A percentile compares a stretch with the other conserved stretches of the same genome.
phyloP scores from a whole-genome alignment of 768 basidiomycete species.

The Astraeus odoratus region DNA sequence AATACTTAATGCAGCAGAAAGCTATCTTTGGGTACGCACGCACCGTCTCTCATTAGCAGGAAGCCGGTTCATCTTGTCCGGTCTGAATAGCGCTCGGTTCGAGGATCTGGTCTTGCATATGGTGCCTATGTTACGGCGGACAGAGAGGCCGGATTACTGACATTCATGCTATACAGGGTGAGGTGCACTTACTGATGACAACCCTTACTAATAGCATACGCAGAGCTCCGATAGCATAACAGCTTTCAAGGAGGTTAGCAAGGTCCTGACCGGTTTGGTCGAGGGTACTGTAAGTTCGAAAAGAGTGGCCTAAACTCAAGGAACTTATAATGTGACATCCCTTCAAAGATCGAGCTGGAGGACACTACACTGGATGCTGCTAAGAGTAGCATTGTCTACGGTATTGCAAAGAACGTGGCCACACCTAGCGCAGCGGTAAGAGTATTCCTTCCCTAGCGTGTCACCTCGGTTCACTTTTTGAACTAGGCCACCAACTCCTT shows the following conservation, averaged over 20 bases:
- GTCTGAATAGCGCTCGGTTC: constrained; percentile 70
- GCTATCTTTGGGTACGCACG: constrained; percentile 78
- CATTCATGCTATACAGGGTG: constrained; percentile 75
- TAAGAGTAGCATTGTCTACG: constrained; percentile 86
- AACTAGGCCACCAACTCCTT: constrained; percentile 75
- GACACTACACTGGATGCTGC: constrained; percentile 81
- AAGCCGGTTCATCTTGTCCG: constrained; percentile 5
- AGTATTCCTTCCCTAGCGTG: constrained; percentile 2
- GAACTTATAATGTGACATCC: constrained; percentile 3
- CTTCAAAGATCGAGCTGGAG: constrained; percentile 65
- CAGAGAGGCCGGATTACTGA: constrained; percentile 69
- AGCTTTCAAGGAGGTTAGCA: constrained; percentile 75
- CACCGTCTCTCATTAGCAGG: not conserved
- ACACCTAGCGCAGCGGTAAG: constrained; percentile 84
- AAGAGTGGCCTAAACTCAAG: not conserved
- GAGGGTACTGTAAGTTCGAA: constrained; percentile 63
- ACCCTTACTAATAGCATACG: constrained; percentile 6
- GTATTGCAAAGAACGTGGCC: constrained; percentile 72
- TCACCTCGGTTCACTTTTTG: constrained; percentile 7
- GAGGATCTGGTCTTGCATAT: constrained; percentile 92
- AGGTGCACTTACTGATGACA: constrained; percentile 16
- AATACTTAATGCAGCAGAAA: constrained; percentile 88
- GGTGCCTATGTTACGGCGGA: constrained; percentile 76
- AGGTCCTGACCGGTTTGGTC: constrained; percentile 71
- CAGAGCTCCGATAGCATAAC: constrained; percentile 76